phyloP scores from a whole-genome alignment of 164 flowering plant species.

The Aristolochia fimbriata region DNA sequence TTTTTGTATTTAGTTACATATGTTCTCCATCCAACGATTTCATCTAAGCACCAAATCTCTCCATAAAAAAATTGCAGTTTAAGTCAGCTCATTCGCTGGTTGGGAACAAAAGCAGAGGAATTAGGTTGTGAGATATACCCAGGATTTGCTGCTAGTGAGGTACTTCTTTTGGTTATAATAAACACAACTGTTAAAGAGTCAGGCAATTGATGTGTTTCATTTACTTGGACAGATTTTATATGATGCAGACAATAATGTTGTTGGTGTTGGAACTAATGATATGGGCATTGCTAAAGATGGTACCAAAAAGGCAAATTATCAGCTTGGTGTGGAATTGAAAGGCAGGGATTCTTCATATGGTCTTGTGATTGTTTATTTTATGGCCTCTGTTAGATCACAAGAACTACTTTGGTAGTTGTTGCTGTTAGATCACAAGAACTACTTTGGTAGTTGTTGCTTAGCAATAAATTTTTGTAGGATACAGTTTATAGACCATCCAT shows the following conservation, averaged over 20 bases:
- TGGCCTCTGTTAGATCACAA: not conserved
- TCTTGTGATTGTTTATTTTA: not conserved
- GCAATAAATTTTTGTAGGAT: not conserved
- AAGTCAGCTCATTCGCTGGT: conserved; percentile 87
- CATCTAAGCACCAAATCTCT: not conserved
- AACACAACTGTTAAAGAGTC: not conserved
- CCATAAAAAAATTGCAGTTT: conserved; percentile 33
- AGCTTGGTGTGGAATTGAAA: conserved; percentile 80
- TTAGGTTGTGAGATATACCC: conserved; percentile 94
- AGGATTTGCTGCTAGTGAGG: conserved; percentile 98
- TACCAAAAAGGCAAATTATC: conserved; percentile 66
- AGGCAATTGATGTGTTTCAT: conserved; percentile 3
- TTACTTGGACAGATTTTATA: conserved; percentile 53
- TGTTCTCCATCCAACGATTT: not conserved
- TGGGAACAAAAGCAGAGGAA: conserved; percentile 92
- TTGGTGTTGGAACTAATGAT: conserved; percentile 85
- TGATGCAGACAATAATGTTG: conserved; percentile 50
- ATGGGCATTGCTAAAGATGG: conserved; percentile 94
- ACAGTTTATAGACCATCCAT: not conserved
- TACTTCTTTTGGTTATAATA: conserved; percentile 9
- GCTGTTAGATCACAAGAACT: not conserved
- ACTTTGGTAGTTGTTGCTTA: not conserved
- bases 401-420: not conserved
- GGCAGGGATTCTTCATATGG: conserved; percentile 26
- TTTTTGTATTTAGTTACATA: too few species aligned